A percentile compares a stretch with the other conserved stretches of the same genome.
Evolutionary conservation across 495 filamentous ascomycete genomes (phyloP).

Genomic region (Xylaria sp.): DNA sequence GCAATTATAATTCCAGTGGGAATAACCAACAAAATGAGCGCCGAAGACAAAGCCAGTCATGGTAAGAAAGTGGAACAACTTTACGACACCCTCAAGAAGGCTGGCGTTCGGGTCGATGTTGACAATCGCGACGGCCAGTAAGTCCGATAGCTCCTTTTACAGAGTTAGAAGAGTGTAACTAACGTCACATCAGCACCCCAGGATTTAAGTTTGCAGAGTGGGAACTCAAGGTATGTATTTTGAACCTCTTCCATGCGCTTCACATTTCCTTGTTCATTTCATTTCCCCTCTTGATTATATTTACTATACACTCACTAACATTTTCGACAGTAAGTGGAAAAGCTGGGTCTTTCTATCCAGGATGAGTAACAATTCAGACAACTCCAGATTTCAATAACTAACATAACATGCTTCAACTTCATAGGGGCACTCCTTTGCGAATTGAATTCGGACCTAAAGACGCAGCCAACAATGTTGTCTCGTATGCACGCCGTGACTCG

Average conservation of each 20-base stretch:
- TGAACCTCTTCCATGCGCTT: background rate
- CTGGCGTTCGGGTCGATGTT: slow-evolving; percentile 71
- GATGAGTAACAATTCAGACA: background rate
- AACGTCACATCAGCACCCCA: slow-evolving; percentile 68
- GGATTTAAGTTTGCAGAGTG: slow-evolving; percentile 98
- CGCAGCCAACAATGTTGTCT: slow-evolving; percentile 79
- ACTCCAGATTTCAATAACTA: background rate
- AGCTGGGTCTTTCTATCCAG: background rate
- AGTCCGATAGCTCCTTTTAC: background rate
- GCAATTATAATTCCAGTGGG: slow-evolving; percentile 92
- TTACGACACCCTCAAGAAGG: slow-evolving; percentile 65
- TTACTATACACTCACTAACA: background rate
- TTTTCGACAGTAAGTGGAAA: slow-evolving; percentile 16
- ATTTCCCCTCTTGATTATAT: background rate
- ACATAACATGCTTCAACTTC: background rate
- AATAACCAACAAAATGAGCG: slow-evolving; percentile 81
- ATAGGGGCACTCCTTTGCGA: slow-evolving; percentile 80
- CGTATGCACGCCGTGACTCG: slow-evolving; percentile 85
- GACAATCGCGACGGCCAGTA: slow-evolving; percentile 74
- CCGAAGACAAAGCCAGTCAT: slow-evolving; percentile 76
- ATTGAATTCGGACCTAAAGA: slow-evolving; percentile 97
- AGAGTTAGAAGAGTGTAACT: background rate
- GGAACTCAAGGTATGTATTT: slow-evolving; percentile 70
- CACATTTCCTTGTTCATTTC: background rate
- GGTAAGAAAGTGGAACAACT: slow-evolving; percentile 74